Evolutionary conservation across 768 basidiomycete genomes (phyloP).

Genomic region (Lactarius evosmus): DNA sequence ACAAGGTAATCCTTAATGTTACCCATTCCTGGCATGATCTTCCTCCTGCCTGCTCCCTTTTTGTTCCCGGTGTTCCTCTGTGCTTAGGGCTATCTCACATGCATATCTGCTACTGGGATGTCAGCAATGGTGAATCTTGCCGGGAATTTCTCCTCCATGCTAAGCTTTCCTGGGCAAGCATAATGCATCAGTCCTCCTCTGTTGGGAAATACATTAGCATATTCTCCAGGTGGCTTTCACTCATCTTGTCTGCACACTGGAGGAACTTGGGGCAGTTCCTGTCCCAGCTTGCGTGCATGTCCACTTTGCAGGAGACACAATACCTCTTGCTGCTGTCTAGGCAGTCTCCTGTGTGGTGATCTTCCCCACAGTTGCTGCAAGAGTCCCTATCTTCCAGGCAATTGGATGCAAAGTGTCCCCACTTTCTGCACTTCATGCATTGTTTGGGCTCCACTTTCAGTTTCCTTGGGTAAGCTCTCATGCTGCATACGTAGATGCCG

Average conservation of each 20-base stretch:
- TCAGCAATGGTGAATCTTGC: not conserved
- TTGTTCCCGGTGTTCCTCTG: too few relatives aligned
- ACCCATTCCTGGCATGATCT: too few relatives aligned
- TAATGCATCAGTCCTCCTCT: slow-evolving; percentile 28
- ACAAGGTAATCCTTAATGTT: too few relatives aligned
- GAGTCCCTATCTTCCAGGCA: slow-evolving; percentile 1
- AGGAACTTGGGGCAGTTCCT: slow-evolving; percentile 3
- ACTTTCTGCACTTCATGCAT: too few relatives aligned
- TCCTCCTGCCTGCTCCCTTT: too few relatives aligned
- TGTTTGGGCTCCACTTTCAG: too few relatives aligned
- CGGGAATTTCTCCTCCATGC: not conserved
- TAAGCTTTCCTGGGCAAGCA: slow-evolving; percentile 1
- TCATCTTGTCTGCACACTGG: not conserved
- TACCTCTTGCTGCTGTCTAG: too few relatives aligned
- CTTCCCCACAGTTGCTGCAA: slow-evolving; percentile 21
- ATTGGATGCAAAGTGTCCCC: slow-evolving; percentile 8
- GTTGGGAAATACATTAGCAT: slow-evolving; percentile 28
- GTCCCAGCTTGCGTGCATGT: slow-evolving; percentile 16
- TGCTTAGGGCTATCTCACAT: too few relatives aligned
- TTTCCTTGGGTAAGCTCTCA: too few relatives aligned
- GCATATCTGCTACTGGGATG: not conserved
- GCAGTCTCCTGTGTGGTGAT: slow-evolving; percentile 29
- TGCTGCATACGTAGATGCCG: too few relatives aligned
- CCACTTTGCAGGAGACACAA: not conserved
- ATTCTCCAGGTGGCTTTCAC: slow-evolving; percentile 25